Percentiles rank a stretch among this genome's conserved stretches.
Conservation (phyloP, 495 filamentous ascomycete genomes). For the Penicillium alfredii region DNA sequence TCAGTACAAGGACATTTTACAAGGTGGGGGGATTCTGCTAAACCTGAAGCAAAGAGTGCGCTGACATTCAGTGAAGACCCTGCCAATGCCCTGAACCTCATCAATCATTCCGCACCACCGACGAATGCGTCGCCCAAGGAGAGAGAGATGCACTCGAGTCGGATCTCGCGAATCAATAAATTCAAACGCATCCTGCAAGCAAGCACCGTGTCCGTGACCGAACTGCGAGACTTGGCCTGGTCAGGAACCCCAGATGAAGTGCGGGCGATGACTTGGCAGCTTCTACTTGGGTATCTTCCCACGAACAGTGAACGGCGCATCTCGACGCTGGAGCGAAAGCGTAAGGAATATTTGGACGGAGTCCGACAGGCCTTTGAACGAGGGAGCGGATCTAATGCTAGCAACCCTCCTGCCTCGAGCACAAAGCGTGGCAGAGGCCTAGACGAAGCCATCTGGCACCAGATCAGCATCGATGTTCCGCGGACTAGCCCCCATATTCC, state of each 20-base stretch:
- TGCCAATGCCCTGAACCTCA: conserved; percentile 90
- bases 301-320: conserved; percentile 90
- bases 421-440: conserved; percentile 62
- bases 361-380: conserved; percentile 92
- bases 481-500: conserved; percentile 94
- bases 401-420: conserved; percentile 31
- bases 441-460: conserved; percentile 95
- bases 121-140: conserved; percentile 75
- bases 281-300: conserved; percentile 90
- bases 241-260: conserved; percentile 91
- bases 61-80: conserved; percentile 55
- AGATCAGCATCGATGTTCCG: conserved; percentile 97
- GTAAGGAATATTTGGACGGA: conserved; percentile 95
- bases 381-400: conserved; percentile 36
- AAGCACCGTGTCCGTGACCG: conserved; percentile 76
- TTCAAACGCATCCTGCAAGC: conserved; percentile 94
- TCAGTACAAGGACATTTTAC: conserved; percentile 93
- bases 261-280: conserved; percentile 95
- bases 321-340: conserved; percentile 84
- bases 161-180: conserved; percentile 94
- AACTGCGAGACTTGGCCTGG: conserved; percentile 83
- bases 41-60: background rate
- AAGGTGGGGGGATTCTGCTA: conserved; percentile 42
- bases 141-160: conserved; percentile 75
- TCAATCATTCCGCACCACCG: conserved; percentile 74